Evolutionary conservation across 306 rosid species (phyloP), one percentile per base, ranked within the genome.

Genomic region (Quercus wislizeni): DNA sequence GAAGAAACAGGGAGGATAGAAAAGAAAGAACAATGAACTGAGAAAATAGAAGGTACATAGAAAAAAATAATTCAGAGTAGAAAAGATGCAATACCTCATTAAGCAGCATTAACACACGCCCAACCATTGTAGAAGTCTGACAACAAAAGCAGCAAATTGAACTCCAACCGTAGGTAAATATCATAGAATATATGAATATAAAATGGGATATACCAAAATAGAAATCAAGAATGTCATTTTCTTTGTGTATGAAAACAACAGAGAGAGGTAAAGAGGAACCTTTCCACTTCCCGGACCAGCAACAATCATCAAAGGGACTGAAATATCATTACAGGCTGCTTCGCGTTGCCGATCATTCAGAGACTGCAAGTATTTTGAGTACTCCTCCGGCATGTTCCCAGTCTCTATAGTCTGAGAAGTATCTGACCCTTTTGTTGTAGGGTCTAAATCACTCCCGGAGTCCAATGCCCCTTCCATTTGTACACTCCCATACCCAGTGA

Each of bases 271-370:
- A 38, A 33, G 55, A 67, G 69, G 54, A 30, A 93, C 97, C 97
- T 94, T 94, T 83, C 99, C 97, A 83, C 99, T 94, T 86, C 99
- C 99, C 2, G 99, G 99, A 52, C 99, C 99, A 76, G 99, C 97
- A 41, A 88, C 86, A 80, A 94, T 91, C 90, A 94, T 89, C 75
- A 94, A 83, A 21, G 99, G 99, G 64, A 75, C 80, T 3, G 97
- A 93, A 84, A 90, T 89, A 75, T 92, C 89, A 74, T 84, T 65
- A 79, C 97, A 94, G 74, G 94, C 97, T 27, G 99, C 99, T 78
- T 94, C 97, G 79, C 93, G 84, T 69, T 94, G 99, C 80, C 90
- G 82, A 8, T 91, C 99, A 79, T 94, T 94, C 23, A 92, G 79
- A 71, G 94, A 88, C 69, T 76, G 71, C 79, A 92, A 73, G 75